Percentiles rank a stretch among this genome's conserved stretches.
Evolutionary conservation across 805 yeast species (phyloP).

Genomic region (Candida insectorum): DNA sequence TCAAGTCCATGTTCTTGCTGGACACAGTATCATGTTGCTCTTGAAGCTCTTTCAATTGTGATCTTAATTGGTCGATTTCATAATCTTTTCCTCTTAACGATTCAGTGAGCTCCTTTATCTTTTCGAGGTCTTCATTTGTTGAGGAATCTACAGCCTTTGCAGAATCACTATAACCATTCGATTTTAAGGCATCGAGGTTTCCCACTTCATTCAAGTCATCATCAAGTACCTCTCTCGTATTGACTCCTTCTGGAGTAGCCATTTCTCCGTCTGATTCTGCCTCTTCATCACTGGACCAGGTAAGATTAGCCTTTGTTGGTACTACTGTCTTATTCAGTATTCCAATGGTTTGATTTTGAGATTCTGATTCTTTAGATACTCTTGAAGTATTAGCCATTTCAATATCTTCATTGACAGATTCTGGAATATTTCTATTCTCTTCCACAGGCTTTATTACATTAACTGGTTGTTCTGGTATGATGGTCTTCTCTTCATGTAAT

Average conservation of each 20-base stretch:
- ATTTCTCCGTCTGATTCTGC: conserved; percentile 9
- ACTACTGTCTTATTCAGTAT: conserved; percentile 66
- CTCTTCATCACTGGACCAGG: conserved; percentile 88
- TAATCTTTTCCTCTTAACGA: conserved; percentile 2
- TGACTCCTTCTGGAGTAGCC: no score
- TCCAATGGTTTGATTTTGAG: conserved; percentile 29
- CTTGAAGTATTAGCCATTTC: conserved; percentile 5
- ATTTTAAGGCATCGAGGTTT: not conserved
- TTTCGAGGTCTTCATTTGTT: not conserved
- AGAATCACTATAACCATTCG: no score
- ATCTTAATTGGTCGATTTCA: conserved; percentile 5
- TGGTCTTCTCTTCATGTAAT: conserved; percentile 35
- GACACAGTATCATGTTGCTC: conserved; percentile 5
- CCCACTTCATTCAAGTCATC: conserved; percentile 3
- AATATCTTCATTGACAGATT: conserved; percentile 1
- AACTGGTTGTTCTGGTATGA: not conserved
- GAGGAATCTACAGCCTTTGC: not conserved
- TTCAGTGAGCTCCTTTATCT: not conserved
- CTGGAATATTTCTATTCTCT: not conserved
- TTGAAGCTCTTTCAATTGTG: conserved; percentile 6
- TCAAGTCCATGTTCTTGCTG: conserved; percentile 6
- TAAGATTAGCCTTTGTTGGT: conserved; percentile 81
- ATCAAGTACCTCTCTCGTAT: not conserved
- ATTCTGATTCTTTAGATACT: conserved; percentile 5
- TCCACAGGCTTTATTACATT: not conserved